Percentiles rank a stretch among this genome's conserved stretches.
Conservation (phyloP, 2,329 filamentous ascomycete genomes). For the Curvularia verruculosa region DNA sequence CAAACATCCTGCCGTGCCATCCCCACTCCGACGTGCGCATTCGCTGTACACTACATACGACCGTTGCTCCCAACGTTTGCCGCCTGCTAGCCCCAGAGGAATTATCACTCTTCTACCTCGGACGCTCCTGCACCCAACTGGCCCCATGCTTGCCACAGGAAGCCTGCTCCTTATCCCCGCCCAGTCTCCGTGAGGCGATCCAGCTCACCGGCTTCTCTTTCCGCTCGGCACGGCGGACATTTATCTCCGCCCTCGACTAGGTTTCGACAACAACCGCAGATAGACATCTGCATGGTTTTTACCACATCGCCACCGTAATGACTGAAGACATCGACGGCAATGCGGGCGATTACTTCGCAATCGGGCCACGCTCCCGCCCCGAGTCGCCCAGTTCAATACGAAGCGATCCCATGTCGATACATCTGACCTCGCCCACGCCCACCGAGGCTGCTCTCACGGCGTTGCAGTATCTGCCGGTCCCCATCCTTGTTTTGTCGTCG, state of each 20-base stretch:
- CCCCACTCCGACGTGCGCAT: constrained; percentile 19
- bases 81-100: constrained; percentile 6
- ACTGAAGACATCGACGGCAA: constrained; percentile 22
- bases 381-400: constrained; percentile 40
- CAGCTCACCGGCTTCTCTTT: neutral
- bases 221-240: constrained; percentile 1
- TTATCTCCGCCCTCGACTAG: neutral
- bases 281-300: constrained; percentile 1
- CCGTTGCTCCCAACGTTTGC: constrained; percentile 7
- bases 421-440: constrained; percentile 35
- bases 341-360: constrained; percentile 41
- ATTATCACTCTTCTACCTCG: constrained; percentile 2
- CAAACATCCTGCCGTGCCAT: constrained; percentile 14
- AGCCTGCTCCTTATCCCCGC: constrained; percentile 5
- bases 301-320: constrained; percentile 24
- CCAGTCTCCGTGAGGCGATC: constrained; percentile 9
- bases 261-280: neutral
- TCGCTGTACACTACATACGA: constrained; percentile 3
- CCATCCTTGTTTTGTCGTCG: constrained; percentile 70
- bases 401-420: constrained; percentile 43
- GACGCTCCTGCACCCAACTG: constrained; percentile 3
- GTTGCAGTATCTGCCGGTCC: constrained; percentile 76
- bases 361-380: constrained; percentile 25
- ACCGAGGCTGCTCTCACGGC: constrained; percentile 53
- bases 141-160: constrained; percentile 4